Percentiles rank a stretch among this genome's conserved stretches.
phyloP scores from a whole-genome alignment of 441 rosid species.

The Jatropha podagrica region DNA sequence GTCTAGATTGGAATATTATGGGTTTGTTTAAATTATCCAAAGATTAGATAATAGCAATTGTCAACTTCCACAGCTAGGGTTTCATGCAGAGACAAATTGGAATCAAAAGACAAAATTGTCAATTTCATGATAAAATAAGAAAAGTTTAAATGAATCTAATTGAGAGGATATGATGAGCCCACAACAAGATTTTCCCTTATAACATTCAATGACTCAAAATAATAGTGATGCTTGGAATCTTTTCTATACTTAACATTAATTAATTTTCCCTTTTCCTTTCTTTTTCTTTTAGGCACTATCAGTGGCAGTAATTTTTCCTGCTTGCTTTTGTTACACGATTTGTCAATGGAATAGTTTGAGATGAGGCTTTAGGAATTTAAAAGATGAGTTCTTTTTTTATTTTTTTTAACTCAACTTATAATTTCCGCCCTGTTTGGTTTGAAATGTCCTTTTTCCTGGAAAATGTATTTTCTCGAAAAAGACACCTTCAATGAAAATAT shows the following conservation, averaged over 20 bases:
- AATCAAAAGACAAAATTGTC: slow-evolving; percentile 16
- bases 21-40: slow-evolving; percentile 13
- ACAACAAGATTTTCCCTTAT: slow-evolving; percentile 13
- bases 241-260: neutral
- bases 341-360: neutral
- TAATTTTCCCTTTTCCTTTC: neutral
- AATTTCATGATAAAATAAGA: slow-evolving; percentile 9
- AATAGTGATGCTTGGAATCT: neutral
- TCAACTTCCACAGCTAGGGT: neutral
- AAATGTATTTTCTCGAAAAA: too few species aligned
- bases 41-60: neutral
- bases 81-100: slow-evolving; percentile 13
- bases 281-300: slow-evolving; percentile 11
- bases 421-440: too few species aligned
- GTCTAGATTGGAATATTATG: neutral
- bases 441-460: too few species aligned
- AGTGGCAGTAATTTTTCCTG: neutral
- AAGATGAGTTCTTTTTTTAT: neutral
- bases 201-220: slow-evolving; percentile 2
- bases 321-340: neutral
- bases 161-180: slow-evolving; percentile 24
- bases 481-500: too few species aligned
- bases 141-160: neutral
- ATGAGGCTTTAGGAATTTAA: neutral
- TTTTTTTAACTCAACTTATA: too few species aligned